Conservation (phyloP, 1,284 basidiomycete genomes). For the Ustanciosporium gigantosporum region DNA sequence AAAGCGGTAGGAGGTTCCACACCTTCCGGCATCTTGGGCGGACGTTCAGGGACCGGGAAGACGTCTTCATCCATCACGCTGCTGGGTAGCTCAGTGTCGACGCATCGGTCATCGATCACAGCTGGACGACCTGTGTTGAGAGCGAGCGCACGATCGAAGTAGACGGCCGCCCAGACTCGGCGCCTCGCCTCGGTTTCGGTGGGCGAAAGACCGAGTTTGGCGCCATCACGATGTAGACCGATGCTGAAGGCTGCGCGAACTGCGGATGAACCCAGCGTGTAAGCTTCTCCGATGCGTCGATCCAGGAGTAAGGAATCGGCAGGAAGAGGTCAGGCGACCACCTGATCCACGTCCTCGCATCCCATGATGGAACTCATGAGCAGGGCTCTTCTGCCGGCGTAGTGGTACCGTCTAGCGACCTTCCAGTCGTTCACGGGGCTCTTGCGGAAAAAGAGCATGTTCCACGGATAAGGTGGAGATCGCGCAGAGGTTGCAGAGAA, state of each 20-base stretch:
- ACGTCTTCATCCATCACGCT: constrained; percentile 34
- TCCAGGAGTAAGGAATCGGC: constrained; percentile 52
- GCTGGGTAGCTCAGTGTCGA: constrained; percentile 45
- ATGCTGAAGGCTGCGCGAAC: constrained; percentile 47
- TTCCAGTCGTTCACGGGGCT: constrained; percentile 27
- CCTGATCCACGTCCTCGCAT: constrained; percentile 45
- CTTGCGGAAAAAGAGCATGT: constrained; percentile 24
- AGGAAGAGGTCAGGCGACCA: constrained; percentile 42
- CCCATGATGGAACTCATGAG: constrained; percentile 42
- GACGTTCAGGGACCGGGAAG: constrained; percentile 30
- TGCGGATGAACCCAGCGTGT: constrained; percentile 36
- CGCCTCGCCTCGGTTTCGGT: constrained; percentile 46
- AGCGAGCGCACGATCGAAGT: constrained; percentile 41
- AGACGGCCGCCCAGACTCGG: constrained; percentile 49
- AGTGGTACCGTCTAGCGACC: constrained; percentile 34
- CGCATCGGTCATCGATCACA: constrained; percentile 47
- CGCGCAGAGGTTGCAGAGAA: constrained; percentile 41
- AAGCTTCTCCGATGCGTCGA: constrained; percentile 46
- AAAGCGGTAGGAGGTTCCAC: constrained; percentile 36
- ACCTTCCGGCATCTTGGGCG: constrained; percentile 27
- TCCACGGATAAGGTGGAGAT: constrained; percentile 33
- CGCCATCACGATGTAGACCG: constrained; percentile 56
- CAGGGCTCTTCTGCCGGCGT: constrained; percentile 36
- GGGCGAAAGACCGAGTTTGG: constrained; percentile 33
- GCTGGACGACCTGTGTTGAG: constrained; percentile 50